A percentile compares a stretch with the other conserved stretches of the same genome.
phyloP scores from a whole-genome alignment of 345 rosid species.

The Anastatica hierochuntica region DNA sequence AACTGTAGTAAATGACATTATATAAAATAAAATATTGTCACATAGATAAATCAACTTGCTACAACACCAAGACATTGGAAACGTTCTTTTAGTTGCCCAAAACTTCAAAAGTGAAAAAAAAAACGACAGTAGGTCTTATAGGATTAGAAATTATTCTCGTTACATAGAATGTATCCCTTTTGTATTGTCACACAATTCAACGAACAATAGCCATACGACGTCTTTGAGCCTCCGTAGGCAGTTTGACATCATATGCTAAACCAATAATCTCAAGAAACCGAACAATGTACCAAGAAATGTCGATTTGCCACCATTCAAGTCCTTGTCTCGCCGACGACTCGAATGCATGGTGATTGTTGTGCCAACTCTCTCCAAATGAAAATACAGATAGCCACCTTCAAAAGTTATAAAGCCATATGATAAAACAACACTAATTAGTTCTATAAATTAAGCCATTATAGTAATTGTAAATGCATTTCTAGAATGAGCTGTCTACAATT shows the following conservation, averaged over 20 bases:
- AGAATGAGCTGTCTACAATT: too few species aligned
- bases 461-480: neutral
- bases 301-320: slow-evolving; percentile 85
- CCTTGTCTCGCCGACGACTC: slow-evolving; percentile 80
- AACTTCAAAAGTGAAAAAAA: slow-evolving; percentile 10
- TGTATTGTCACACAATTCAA: slow-evolving; percentile 5
- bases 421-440: neutral
- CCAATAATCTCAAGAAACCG: slow-evolving; percentile 52
- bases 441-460: too few species aligned
- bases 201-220: slow-evolving; percentile 40
- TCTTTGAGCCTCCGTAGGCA: slow-evolving; percentile 50
- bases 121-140: neutral
- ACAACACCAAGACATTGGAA: slow-evolving; percentile 19
- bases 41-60: neutral
- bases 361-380: slow-evolving; percentile 95
- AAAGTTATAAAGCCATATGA: neutral
- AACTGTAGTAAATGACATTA: neutral
- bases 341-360: slow-evolving; percentile 31
- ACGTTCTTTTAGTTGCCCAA: slow-evolving; percentile 1
- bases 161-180: slow-evolving; percentile 6
- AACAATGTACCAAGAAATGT: slow-evolving; percentile 72
- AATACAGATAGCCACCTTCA: slow-evolving; percentile 77
- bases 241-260: slow-evolving; percentile 62
- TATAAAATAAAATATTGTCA: too few species aligned
- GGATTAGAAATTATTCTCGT: slow-evolving; percentile 12